Base-by-base conservation (phyloP, 2,329 filamentous ascomycete species). In the Epichloe typhina region DNA sequence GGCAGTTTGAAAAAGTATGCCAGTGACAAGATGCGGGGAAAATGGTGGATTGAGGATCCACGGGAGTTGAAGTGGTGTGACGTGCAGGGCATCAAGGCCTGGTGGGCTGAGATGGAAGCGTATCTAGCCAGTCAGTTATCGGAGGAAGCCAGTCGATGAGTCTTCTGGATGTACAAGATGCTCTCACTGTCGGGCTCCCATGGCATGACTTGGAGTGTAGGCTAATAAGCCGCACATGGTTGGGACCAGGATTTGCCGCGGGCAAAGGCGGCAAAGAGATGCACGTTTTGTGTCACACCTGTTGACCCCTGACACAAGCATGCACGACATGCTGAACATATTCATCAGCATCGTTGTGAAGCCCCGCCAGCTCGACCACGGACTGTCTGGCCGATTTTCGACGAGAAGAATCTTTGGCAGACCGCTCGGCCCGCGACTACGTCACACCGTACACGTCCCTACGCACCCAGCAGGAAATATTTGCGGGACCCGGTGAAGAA, bases 11-110 rank as follows among this genome's bases (percentile, higher is more conserved):
- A 72, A 56, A 72, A 72, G 56, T 72, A 72, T 46, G 66, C 63
- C 13, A 72, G 69, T 52, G 69, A 72, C 52, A 56, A 57, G 2
- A 15, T 41, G 2, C 71, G 69, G 1, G 69, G 1, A 4, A 59
- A 54, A 12, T 80, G 76, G 76, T 79, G 76, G 76, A 72, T 72
- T 47, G 68, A 74, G 57, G 63, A 75, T 47, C 74, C 74, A 4
- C 55, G 54, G 35, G 64, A 69, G 31, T 56, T 79, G 54, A 58
- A 54, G 2, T 79, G 75, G 75, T 79, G 75, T 42, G 68, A 74
- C 58, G 71, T 74, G 9, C 58, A 59, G 2, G 69, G 68, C 2
- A 61, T 77, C 52, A 66, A 64, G 54, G 53, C 54, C 7, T 77
- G 74, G 74, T 76, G 74, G 74, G 54, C 57, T 2, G 55, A 62